These are phyloP conservation scores for Lentinus brumalis DNA, from an alignment of 768 basidiomycete genomes.

Conservation along the genomic window DNA sequence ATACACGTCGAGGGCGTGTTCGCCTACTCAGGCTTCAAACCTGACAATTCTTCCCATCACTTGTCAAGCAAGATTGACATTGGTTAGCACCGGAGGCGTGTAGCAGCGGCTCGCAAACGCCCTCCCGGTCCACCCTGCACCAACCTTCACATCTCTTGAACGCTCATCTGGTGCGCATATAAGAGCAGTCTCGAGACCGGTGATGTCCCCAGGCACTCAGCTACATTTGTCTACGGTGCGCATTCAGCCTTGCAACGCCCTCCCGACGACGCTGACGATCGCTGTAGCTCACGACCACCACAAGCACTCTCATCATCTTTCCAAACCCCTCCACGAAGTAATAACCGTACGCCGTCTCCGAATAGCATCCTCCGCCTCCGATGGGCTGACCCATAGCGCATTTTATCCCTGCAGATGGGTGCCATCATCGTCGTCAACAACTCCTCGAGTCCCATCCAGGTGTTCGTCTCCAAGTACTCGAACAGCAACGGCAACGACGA, in stretches of 20 bases:
- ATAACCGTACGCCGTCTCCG: background rate
- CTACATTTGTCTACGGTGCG: background rate
- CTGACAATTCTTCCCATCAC: no score
- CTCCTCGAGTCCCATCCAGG: background rate
- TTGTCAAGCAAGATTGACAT: no score
- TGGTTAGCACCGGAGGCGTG: no score
- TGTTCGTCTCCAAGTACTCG: slow-evolving; percentile 17
- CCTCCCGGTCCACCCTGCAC: no score
- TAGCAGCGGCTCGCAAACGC: no score
- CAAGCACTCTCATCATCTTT: background rate
- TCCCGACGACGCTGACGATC: background rate
- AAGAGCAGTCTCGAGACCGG: background rate
- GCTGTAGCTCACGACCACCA: background rate
- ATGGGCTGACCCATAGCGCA: background rate
- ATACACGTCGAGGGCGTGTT: no score
- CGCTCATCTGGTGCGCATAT: background rate
- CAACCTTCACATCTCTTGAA: no score
- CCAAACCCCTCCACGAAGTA: background rate
- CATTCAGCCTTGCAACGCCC: background rate
- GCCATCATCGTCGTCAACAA: slow-evolving; percentile 14
- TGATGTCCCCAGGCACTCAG: background rate
- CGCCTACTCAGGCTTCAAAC: no score
- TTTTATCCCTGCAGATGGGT: background rate
- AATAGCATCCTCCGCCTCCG: background rate
- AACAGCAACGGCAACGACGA: slow-evolving; percentile 3